phyloP scores from a whole-genome alignment of 495 filamentous ascomycete genomes.

The Hypoxylon rickii region DNA sequence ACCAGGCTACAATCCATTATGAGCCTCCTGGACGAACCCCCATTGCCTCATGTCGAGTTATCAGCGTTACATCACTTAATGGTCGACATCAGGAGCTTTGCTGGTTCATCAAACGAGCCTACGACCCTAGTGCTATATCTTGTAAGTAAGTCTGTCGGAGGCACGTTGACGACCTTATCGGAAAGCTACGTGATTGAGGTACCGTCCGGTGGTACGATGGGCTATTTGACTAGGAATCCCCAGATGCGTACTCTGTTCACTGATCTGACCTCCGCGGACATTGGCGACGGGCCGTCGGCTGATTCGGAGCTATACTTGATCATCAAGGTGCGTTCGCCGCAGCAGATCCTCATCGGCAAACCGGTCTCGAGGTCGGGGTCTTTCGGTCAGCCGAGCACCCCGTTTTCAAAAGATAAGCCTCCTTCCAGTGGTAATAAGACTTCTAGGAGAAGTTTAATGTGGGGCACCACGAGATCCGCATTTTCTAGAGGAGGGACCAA shows the following conservation, averaged over 20 bases:
- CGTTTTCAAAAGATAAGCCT: slow-evolving; percentile 50
- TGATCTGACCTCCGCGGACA: slow-evolving; percentile 78
- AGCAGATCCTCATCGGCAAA: slow-evolving; percentile 54
- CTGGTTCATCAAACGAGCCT: slow-evolving; percentile 69
- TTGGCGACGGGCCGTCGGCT: slow-evolving; percentile 72
- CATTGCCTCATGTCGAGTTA: slow-evolving; percentile 65
- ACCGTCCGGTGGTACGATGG: slow-evolving; percentile 69
- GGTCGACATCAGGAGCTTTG: slow-evolving; percentile 79
- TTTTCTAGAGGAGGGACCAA: slow-evolving; percentile 53
- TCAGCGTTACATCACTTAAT: slow-evolving; percentile 82
- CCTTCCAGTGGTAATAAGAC: slow-evolving; percentile 54
- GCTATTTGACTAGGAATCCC: slow-evolving; percentile 59
- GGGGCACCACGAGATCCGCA: slow-evolving; percentile 60
- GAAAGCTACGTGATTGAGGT: slow-evolving; percentile 84
- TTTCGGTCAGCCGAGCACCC: slow-evolving; percentile 39
- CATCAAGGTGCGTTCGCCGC: slow-evolving; percentile 73
- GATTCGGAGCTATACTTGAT: slow-evolving; percentile 78
- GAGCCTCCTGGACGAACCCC: slow-evolving; percentile 86
- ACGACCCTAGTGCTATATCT: slow-evolving; percentile 82
- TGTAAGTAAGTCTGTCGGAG: slow-evolving; percentile 67
- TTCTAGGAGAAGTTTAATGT: slow-evolving; percentile 84
- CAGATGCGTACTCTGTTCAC: slow-evolving; percentile 86
- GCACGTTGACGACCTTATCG: slow-evolving; percentile 67
- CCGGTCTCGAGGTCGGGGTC: slow-evolving; percentile 52
- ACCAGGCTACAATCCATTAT: slow-evolving; percentile 92